Evolutionary conservation across 176 grass and related monocot species (phyloP), one percentile per base, ranked within the genome.

Genomic region (Saccharum officinarum): DNA sequence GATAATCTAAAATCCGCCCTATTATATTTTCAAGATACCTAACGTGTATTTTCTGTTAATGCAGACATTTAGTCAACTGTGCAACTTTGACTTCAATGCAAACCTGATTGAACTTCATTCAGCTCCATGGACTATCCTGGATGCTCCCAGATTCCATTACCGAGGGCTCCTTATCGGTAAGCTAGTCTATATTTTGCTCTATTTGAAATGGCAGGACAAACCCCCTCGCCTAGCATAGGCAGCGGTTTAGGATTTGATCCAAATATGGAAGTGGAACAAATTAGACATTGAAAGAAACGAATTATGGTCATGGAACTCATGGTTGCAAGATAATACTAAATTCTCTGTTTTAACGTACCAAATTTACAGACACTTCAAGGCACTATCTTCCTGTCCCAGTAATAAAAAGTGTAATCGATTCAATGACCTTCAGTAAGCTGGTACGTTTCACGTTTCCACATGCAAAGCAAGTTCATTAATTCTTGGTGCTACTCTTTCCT

Each of bases 41-140:
- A 39, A 85, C 10, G 20, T 77, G 10, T 2, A 4, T 83, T 75
- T 47, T 85, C 8, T 78, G 4, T 50, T 82, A 55, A 33, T 90
- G 84, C 86, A 98, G 96, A 98, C 96, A 42, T 95, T 98, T 75
- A 98, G 96, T 84, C 96, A 98, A 78, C 12, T 98, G 50, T 98
- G 96, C 37, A 78, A 80, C 84, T 98, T 94, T 37, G 91, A 98
- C 87, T 95, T 98, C 74, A 77, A 68, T 28, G 85, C 84, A 16
- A 89, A 89, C 52, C 15, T 95, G 33, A 67, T 95, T 60, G 89
- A 93, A 69, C 85, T 98, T 50, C 70, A 92, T 63, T 88, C 84
- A 7, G 91, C 88, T 89, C 96, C 96, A 82, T 98, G 96, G 96
- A 89, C 66, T 71, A 98, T 98, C 79, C 44, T 77, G 28, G 96